These are phyloP conservation scores for Kondoa malvinella DNA, from an alignment of 768 basidiomycete species.

Conservation along the genomic window DNA sequence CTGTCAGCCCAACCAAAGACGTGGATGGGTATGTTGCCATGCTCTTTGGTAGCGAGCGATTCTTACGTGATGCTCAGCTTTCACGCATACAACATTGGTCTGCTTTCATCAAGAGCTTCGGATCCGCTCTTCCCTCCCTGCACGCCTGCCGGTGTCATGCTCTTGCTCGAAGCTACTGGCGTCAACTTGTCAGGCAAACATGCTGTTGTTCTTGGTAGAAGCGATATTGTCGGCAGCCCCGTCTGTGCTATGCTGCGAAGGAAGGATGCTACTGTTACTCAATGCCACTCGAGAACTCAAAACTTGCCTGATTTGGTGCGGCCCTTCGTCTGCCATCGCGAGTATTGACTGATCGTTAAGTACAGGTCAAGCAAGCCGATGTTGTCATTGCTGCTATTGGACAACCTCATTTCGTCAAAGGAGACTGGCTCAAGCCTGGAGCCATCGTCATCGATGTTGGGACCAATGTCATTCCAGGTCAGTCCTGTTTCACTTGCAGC, in stretches of 20 bases:
- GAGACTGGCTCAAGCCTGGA: constrained; percentile 86
- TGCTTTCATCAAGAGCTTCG: constrained; percentile 74
- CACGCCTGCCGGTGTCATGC: constrained; percentile 83
- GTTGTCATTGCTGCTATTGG: constrained; percentile 95
- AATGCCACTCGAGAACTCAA: constrained; percentile 83
- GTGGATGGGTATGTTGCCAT: constrained; percentile 60
- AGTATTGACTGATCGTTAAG: not conserved
- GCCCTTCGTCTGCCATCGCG: not conserved
- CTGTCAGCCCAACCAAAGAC: constrained; percentile 82
- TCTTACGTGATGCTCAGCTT: constrained; percentile 42
- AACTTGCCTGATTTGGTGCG: constrained; percentile 62
- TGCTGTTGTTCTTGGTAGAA: constrained; percentile 85
- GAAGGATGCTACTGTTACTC: constrained; percentile 87
- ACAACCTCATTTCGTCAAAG: constrained; percentile 72
- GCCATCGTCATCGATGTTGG: constrained; percentile 95
- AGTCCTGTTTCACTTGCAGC: constrained; percentile 13
- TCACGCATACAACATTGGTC: constrained; percentile 95
- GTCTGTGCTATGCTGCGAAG: constrained; percentile 78
- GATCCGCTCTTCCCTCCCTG: constrained; percentile 83
- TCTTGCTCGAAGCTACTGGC: constrained; percentile 72
- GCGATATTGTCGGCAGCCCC: constrained; percentile 93
- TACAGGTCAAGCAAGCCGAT: constrained; percentile 66
- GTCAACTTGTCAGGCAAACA: constrained; percentile 57
- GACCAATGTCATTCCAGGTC: constrained; percentile 85
- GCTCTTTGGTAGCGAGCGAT: not conserved